Conservation (phyloP, 2,329 filamentous ascomycete species). For the Herpotrichia juniperi region DNA sequence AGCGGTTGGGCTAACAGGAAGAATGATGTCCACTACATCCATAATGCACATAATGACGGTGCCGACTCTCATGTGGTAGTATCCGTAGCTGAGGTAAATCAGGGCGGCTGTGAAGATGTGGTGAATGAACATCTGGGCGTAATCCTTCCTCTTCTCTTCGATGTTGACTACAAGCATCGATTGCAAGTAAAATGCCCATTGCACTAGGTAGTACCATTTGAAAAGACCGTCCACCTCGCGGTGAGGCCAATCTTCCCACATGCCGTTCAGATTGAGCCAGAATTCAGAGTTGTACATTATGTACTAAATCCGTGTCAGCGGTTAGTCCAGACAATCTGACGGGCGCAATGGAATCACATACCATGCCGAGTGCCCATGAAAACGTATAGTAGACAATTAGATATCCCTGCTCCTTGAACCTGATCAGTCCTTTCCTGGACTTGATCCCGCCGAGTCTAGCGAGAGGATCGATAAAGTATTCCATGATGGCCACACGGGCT, state of each 20-base stretch:
- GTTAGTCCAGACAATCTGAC: not conserved
- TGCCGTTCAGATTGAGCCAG: constrained; percentile 74
- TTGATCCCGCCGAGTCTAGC: constrained; percentile 74
- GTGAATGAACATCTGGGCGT: constrained; percentile 94
- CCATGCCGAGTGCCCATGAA: constrained; percentile 85
- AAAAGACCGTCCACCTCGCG: constrained; percentile 74
- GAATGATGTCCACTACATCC: constrained; percentile 88
- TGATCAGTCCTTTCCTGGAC: constrained; percentile 75
- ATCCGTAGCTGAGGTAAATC: constrained; percentile 82
- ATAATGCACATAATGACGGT: constrained; percentile 89
- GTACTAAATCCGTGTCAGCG: constrained; percentile 62
- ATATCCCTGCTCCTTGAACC: constrained; percentile 96
- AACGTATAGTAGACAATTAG: constrained; percentile 80
- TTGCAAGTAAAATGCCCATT: constrained; percentile 93
- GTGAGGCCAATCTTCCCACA: constrained; percentile 87
- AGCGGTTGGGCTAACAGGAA: constrained; percentile 65
- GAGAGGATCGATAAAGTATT: constrained; percentile 82
- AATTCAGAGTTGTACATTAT: constrained; percentile 79
- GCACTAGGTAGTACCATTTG: constrained; percentile 89
- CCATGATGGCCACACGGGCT: constrained; percentile 82
- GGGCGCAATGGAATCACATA: constrained; percentile 49
- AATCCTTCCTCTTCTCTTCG: constrained; percentile 91
- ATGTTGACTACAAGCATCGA: constrained; percentile 94
- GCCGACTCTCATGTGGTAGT: constrained; percentile 84
- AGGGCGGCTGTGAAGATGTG: constrained; percentile 88